These are phyloP conservation scores for Fallopia convolvulus DNA, from an alignment of 148 eudicot genomes.

Conservation along the genomic window DNA sequence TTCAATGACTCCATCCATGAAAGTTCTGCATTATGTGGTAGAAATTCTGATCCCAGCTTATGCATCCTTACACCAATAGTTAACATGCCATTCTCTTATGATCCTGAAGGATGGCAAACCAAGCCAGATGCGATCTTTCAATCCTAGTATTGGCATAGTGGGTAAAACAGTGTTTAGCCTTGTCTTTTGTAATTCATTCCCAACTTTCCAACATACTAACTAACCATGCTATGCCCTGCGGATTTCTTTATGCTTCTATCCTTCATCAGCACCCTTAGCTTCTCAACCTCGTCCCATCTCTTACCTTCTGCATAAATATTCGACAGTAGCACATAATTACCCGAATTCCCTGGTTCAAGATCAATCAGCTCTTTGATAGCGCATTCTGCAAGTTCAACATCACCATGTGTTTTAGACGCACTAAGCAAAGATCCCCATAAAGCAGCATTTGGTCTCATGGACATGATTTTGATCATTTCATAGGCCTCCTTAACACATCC, in stretches of 20 bases:
- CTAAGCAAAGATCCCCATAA: constrained; percentile 64
- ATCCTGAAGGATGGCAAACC: no score
- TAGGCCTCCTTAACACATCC: constrained; percentile 57
- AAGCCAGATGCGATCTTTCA: no score
- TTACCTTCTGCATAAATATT: constrained; percentile 66
- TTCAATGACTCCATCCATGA: not conserved
- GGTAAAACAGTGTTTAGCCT: not conserved
- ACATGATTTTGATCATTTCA: constrained; percentile 44
- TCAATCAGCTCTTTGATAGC: constrained; percentile 50
- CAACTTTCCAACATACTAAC: not conserved
- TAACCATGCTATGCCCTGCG: not conserved
- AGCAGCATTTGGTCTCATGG: constrained; percentile 60
- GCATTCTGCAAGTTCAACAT: constrained; percentile 44
- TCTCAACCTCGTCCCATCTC: constrained; percentile 63
- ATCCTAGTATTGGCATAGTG: no score
- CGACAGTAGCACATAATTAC: constrained; percentile 57
- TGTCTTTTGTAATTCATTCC: not conserved
- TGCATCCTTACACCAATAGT: not conserved
- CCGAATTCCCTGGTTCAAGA: constrained; percentile 67
- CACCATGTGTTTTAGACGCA: constrained; percentile 43
- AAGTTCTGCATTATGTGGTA: not conserved
- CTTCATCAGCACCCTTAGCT: constrained; percentile 44
- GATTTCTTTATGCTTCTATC: constrained; percentile 22
- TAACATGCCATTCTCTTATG: no score
- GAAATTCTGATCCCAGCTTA: not conserved